Conservation (phyloP, 1,139 yeast species). For the Geotrichum aggregatum region DNA sequence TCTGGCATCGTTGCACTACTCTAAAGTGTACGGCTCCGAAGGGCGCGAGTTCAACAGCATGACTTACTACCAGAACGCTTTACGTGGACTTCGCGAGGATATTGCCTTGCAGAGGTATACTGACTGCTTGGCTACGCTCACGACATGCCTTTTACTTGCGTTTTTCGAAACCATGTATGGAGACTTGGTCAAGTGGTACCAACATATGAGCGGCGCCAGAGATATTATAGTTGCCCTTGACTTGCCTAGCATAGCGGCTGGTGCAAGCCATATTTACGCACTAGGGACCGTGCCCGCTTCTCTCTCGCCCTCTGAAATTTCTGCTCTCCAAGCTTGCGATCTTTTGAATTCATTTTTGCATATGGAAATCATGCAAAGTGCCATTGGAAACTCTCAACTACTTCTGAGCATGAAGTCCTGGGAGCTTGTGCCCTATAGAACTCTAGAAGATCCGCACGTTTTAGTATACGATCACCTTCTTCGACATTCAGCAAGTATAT, state of each 20-base stretch:
- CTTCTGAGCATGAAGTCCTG: slow-evolving; percentile 10
- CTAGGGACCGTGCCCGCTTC: neutral
- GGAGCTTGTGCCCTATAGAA: slow-evolving; percentile 8
- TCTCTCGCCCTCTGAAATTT: slow-evolving; percentile 3
- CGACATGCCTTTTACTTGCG: slow-evolving; percentile 20
- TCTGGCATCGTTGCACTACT: slow-evolving; percentile 15
- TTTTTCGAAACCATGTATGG: slow-evolving; percentile 22
- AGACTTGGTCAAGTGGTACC: slow-evolving; percentile 20
- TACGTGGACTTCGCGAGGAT: slow-evolving; percentile 13
- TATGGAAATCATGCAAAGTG: slow-evolving; percentile 22
- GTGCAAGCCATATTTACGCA: slow-evolving; percentile 5
- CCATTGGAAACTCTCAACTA: slow-evolving; percentile 14
- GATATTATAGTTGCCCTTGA: slow-evolving; percentile 17
- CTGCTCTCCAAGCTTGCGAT: slow-evolving; percentile 12
- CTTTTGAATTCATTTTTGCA: slow-evolving; percentile 15
- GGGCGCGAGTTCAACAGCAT: slow-evolving; percentile 8
- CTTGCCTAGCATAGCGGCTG: slow-evolving; percentile 1
- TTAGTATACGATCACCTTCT: slow-evolving; percentile 7
- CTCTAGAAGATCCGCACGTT: neutral
- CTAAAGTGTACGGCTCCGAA: neutral
- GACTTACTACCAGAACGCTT: slow-evolving; percentile 14
- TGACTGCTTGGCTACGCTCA: slow-evolving; percentile 15
- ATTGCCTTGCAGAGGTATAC: slow-evolving; percentile 1
- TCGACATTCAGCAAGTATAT: neutral
- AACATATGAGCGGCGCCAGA: slow-evolving; percentile 23